Evolutionary conservation across 1,139 yeast genomes (phyloP).

Genomic region (Geotrichum australiense): DNA sequence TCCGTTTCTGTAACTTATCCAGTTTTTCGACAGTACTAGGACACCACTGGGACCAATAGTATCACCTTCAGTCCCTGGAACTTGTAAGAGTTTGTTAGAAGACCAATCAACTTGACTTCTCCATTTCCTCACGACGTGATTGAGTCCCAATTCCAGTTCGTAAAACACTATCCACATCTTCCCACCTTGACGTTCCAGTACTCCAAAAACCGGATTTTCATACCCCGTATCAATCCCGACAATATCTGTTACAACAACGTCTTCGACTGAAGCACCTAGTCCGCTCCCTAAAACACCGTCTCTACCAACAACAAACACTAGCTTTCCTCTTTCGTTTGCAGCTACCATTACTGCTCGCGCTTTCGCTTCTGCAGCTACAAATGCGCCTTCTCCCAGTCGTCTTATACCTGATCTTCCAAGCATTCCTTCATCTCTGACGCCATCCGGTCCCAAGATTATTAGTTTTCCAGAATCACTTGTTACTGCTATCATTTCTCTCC

Average conservation of each 20-base stretch:
- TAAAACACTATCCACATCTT: conserved; percentile 47
- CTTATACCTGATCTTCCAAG: conserved; percentile 70
- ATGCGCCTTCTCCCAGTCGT: conserved; percentile 69
- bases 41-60: conserved; percentile 57
- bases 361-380: conserved; percentile 64
- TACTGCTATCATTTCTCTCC: conserved; percentile 5
- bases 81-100: conserved; percentile 41
- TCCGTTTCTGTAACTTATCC: conserved; percentile 42
- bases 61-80: conserved; percentile 43
- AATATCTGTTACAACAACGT: conserved; percentile 27
- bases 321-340: conserved; percentile 65
- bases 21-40: conserved; percentile 44
- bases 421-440: conserved; percentile 49
- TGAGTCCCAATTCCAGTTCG: conserved; percentile 80
- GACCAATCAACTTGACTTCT: conserved; percentile 38
- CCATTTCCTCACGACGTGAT: conserved; percentile 55
- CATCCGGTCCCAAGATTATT: conserved; percentile 48
- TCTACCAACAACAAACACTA: conserved; percentile 53
- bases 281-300: conserved; percentile 27
- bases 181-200: conserved; percentile 45
- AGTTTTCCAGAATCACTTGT: conserved; percentile 80
- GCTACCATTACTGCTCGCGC: conserved; percentile 65
- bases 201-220: conserved; percentile 78
- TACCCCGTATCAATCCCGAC: conserved; percentile 66
- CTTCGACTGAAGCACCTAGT: conserved; percentile 2